These are phyloP conservation scores for Coemansia sp. DNA, from an alignment of 192 early-diverging fungal species.

Conservation along the genomic window DNA sequence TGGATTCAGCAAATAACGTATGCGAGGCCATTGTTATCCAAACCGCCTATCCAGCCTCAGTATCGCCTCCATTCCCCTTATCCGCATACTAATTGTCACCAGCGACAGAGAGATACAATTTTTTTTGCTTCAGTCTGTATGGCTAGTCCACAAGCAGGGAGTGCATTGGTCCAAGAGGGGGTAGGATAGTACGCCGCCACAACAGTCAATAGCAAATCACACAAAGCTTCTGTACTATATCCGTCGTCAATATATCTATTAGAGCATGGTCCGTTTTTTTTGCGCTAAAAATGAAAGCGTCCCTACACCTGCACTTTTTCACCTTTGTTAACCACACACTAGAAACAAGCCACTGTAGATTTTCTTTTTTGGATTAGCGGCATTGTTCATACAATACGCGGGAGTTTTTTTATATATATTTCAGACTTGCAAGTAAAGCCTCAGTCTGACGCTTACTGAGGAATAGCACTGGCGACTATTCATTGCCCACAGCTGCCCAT, in stretches of 20 bases:
- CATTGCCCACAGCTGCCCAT: background rate
- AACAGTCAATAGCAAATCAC: background rate
- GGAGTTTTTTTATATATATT: conserved; percentile 7
- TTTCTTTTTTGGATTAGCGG: background rate
- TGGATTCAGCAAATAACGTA: background rate
- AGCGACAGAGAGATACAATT: background rate
- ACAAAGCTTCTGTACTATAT: conserved; percentile 1
- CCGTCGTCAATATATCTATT: background rate
- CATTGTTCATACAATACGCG: background rate
- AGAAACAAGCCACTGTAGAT: background rate
- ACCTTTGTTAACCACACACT: background rate
- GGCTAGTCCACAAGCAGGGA: background rate
- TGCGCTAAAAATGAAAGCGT: background rate
- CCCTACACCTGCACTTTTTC: background rate
- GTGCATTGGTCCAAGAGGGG: background rate
- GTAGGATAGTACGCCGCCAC: background rate
- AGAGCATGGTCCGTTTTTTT: background rate
- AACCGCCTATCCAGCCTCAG: background rate
- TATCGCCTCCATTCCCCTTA: background rate
- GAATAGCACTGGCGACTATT: background rate
- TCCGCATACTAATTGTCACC: background rate
- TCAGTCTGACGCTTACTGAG: background rate
- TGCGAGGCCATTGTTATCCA: background rate
- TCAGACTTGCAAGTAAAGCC: background rate
- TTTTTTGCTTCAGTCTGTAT: background rate